Base-by-base conservation (phyloP, 805 yeast genomes). In the Yarrowia keelungensis region DNA sequence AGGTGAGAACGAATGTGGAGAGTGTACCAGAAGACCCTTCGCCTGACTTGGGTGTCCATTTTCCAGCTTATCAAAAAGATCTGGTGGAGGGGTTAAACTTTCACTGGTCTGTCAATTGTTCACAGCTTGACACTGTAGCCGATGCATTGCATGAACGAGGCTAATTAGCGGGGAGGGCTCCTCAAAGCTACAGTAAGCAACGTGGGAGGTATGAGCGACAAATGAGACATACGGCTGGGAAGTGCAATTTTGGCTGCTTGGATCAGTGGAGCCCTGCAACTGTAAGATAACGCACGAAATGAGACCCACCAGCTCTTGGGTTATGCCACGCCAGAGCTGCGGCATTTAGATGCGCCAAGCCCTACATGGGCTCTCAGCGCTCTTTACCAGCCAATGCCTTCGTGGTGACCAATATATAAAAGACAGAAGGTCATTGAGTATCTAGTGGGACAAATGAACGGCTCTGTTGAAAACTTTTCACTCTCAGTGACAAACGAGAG, bases 331-430 rank as follows among this genome's bases (percentile, higher is more conserved):
- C 47, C 19, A n/a, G 5, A 41, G 62, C 22, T 56, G 62, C 46
- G 62, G 62, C 62, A 56, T 56, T 56, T 56, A 56, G 47, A 56
- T 54, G 46, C 47, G 62, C 62, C 62, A 56, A 56, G 62, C 46
- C 59, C 62, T 15, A 56, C 62, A 15, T n/a, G 62, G 62, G 39
- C 47, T 4, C 4, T 14, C 35, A 56, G 22, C 7, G 19, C 36
- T 12, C 15, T 12, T 54, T 39, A 54, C 46, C 36, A 54, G 61
- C 61, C 61, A 54, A 54, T 54, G 32, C 45, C 38, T 15, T 8
- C 8, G 19, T 39, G 19, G 38, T 54, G 61, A 54, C 62, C 62
- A 56, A 56, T 10, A 42, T 41, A 22, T 41, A 42, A 41, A 41
- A 26, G 46, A 9, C 26, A 9, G 38, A 8, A 1, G 47, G 39